Conservation (phyloP, 2,329 filamentous ascomycete species). For the Exophiala mesophila region DNA sequence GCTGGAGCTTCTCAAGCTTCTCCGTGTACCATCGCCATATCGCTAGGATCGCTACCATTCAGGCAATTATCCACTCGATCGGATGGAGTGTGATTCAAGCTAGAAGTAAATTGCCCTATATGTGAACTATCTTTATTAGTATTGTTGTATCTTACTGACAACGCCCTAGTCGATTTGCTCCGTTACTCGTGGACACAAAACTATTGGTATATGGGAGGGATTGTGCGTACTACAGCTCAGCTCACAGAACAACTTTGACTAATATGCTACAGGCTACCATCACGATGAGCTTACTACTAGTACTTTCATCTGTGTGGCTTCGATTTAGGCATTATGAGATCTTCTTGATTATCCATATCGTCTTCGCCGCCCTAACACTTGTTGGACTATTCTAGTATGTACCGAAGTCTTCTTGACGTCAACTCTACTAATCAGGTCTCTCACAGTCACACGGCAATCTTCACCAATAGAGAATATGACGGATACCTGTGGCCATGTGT, state of each 20-base stretch:
- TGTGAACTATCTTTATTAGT: slow-evolving; percentile 9
- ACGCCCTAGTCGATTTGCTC: slow-evolving; percentile 1
- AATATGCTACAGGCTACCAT: slow-evolving; percentile 28
- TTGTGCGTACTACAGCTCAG: slow-evolving; percentile 24
- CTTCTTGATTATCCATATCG: slow-evolving; percentile 39
- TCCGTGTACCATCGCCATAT: slow-evolving; percentile 65
- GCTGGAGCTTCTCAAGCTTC: slow-evolving; percentile 63
- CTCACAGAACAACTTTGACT: neutral
- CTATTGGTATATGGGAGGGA: slow-evolving; percentile 39
- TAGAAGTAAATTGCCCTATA: slow-evolving; percentile 5
- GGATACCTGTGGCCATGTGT: slow-evolving; percentile 49
- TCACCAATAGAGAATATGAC: slow-evolving; percentile 44
- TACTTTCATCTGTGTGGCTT: slow-evolving; percentile 44
- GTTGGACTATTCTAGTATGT: slow-evolving; percentile 47
- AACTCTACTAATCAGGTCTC: no score
- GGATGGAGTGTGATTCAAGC: slow-evolving; percentile 46
- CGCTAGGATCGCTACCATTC: slow-evolving; percentile 56
- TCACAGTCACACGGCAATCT: slow-evolving; percentile 45
- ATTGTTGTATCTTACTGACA: neutral
- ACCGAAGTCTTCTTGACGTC: neutral
- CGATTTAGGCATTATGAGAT: slow-evolving; percentile 42
- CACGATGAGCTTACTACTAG: slow-evolving; percentile 39
- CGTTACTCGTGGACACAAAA: slow-evolving; percentile 29
- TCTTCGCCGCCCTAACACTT: slow-evolving; percentile 37
- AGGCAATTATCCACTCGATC: slow-evolving; percentile 60